These are phyloP conservation scores for Umbilicus rupestris DNA, from an alignment of 164 flowering plant species.

Conservation along the genomic window DNA sequence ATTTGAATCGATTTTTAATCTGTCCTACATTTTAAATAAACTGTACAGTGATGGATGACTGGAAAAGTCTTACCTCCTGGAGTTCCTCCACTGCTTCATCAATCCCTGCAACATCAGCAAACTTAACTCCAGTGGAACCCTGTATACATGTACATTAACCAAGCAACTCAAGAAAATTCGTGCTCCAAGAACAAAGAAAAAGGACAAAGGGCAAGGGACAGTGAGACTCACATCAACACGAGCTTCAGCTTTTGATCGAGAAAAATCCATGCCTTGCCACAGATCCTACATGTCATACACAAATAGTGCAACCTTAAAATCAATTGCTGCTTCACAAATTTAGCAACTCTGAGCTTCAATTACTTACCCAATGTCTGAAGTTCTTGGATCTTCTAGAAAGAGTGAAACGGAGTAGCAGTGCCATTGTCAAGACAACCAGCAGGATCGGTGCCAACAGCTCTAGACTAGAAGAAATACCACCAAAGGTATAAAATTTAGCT, in stretches of 20 bases:
- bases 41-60: not conserved
- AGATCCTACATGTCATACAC: slow-evolving; percentile 50
- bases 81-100: slow-evolving; percentile 98
- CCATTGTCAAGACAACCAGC: slow-evolving; percentile 57
- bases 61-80: slow-evolving; percentile 52
- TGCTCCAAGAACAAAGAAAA: not conserved
- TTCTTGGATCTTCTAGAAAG: slow-evolving; percentile 86
- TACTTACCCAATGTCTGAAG: slow-evolving; percentile 76
- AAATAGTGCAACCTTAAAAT: not conserved
- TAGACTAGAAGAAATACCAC: slow-evolving; percentile 64
- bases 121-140: slow-evolving; percentile 94
- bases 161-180: not conserved
- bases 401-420: slow-evolving; percentile 74
- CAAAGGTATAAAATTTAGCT: slow-evolving; percentile 46
- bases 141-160: slow-evolving; percentile 8
- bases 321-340: not conserved
- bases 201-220: not conserved
- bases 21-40: not conserved
- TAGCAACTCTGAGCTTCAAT: not conserved
- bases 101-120: slow-evolving; percentile 87
- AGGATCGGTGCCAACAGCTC: slow-evolving; percentile 52
- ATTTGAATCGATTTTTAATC: not conserved
- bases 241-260: slow-evolving; percentile 91
- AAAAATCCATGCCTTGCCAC: slow-evolving; percentile 92
- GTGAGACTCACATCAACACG: slow-evolving; percentile 84